Evolutionary conservation across 2,329 filamentous ascomycete genomes (phyloP), one percentile per base, ranked within the genome.

Genomic region (Orbilia quercus): DNA sequence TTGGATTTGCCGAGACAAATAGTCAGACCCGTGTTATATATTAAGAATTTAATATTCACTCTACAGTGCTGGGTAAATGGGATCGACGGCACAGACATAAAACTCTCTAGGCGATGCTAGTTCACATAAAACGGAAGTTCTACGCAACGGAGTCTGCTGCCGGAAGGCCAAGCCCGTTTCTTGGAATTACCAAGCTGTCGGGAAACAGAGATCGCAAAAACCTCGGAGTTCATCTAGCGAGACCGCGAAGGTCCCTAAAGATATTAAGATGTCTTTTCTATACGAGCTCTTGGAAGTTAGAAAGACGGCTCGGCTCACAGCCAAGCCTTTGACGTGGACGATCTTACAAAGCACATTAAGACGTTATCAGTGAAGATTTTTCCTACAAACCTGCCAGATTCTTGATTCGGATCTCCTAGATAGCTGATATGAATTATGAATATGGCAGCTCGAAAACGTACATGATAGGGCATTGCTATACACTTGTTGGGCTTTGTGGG

Each of bases 251-350:
- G 3, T 5, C 42, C 7, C 7, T 23, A 45, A 22, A 4, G 12
- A n/a, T n/a, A n/a, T n/a, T n/a, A n/a, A n/a, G n/a, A n/a, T n/a
- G 16, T 5, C 5, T 23, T 4, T 20, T 11, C 4, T 45, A 2
- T 23, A 16, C 18, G 16, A 50, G 9, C 11, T 50, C 45, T 25
- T 50, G 45, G 9, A 7, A 50, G 2, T n/a, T 28, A 28, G 6
- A 20, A 50, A 64, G 28, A 45, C 59, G 59, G 59, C 59, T 53
- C 58, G 59, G 47, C 38, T 65, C 60, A 57, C 42, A 12, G 50
- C 48, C 48, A 57, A 65, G 50, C 45, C 44, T 65, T 65, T 28
- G 28, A 18, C 25, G 18, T 22, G 22, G 47, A 45, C 51, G 59
- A 44, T 51, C 28, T 54, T 54, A 40, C 31, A 20, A 45, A 38